Base-by-base conservation (phyloP, 1,284 basidiomycete species). In the Agroathelia rolfsii region DNA sequence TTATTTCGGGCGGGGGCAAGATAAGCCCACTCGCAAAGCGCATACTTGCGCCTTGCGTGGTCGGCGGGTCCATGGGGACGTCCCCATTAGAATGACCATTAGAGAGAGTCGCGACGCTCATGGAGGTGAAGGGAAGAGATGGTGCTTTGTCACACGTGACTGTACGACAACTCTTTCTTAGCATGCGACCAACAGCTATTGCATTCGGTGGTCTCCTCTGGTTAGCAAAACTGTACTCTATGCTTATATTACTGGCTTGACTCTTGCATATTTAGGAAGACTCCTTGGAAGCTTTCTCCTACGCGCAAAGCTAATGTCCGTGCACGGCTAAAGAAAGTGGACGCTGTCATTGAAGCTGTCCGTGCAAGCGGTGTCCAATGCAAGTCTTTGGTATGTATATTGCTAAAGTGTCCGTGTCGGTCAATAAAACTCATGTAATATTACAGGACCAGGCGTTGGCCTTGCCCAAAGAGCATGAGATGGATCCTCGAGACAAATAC, bases 241-340 rank as follows among this genome's bases (percentile, higher is more conserved):
- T 29, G 10, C 32, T 18, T n/a, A 15, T 17, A 17, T 11, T 8
- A 22, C 25, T 11, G 2, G 10, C 28, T 11, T n/a, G n/a, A n/a
- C n/a, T n/a, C n/a, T 29, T 18, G n/a, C n/a, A n/a, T 23, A 18
- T 15, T 12, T 52, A 95, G 92, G 93, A 97, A 97, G 64, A 77
- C 72, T 17, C 94, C 93, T 30, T 96, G 87, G 88, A 82, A 88
- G 47, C 60, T 98, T 43, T 95, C 92, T 9, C 55, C 72, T 7
- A 88, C 90, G 1, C 79, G 94, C 43, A 97, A 97, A 61, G 82
- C 84, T 14, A 93, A 95, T 47, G 87, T 81, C 35, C 76, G 94
- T 17, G 64, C 80, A 40, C 73, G 95, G 34, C 72, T 98, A 43
- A 90, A 87, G 64, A 81, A 76, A 49, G 94, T 98, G 29, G 94